These are phyloP conservation scores for Rhizopogon parksii DNA, from an alignment of 1,284 basidiomycete species.

Conservation along the genomic window DNA sequence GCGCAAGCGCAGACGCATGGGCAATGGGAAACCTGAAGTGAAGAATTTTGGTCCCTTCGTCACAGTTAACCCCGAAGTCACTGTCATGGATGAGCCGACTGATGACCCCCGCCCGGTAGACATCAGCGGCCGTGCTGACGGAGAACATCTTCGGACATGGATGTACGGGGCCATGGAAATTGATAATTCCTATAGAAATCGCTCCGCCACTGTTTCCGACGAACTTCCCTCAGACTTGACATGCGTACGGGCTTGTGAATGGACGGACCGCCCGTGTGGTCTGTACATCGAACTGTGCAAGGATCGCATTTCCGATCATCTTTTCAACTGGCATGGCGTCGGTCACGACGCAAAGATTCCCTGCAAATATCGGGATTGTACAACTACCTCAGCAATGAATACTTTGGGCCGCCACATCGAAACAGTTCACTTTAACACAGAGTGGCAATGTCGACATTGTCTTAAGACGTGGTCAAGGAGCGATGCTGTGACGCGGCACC, in stretches of 20 bases:
- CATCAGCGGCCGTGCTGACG: not conserved
- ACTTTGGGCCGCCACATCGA: not conserved
- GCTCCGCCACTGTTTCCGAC: not conserved
- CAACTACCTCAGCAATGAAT: not conserved
- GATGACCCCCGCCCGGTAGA: not conserved
- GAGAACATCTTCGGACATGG: not conserved
- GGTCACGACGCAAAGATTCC: fast-evolving
- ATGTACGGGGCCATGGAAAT: not conserved
- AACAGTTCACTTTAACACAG: not conserved
- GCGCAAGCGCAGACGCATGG: not conserved
- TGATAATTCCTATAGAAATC: not conserved
- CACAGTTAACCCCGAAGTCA: not conserved
- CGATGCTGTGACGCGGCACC: not conserved
- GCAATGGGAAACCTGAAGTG: not conserved
- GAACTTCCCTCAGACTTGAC: not conserved
- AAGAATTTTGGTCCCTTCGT: not conserved
- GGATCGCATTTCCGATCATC: not conserved
- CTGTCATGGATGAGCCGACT: not conserved
- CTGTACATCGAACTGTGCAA: not conserved
- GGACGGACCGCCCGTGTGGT: not conserved
- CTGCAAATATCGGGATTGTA: not conserved
- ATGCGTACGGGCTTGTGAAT: not conserved
- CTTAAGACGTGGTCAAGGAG: not conserved
- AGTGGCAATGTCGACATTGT: not conserved
- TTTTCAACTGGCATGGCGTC: not conserved